Evolutionary conservation across 495 filamentous ascomycete species (phyloP).

Genomic region (Tuber magnatum): DNA sequence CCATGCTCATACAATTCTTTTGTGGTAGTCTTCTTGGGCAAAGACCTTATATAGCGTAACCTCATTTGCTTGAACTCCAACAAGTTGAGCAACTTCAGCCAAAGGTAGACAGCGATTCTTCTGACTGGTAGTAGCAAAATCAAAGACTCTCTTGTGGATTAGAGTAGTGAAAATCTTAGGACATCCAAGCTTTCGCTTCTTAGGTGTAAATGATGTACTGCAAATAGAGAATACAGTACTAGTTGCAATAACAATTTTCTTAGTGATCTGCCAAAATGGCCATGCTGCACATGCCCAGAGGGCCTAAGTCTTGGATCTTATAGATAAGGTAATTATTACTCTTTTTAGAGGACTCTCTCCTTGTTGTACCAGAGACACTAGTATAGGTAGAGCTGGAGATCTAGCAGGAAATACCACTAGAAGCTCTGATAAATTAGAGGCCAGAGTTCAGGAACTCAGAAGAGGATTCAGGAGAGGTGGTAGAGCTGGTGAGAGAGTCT

Average conservation of each 20-base stretch:
- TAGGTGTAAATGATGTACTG: not conserved
- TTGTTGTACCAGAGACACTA: too few species aligned
- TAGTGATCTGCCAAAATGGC: not conserved
- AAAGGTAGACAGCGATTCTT: not conserved
- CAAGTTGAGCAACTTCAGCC: not conserved
- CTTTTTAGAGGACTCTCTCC: not conserved
- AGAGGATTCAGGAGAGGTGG: too few species aligned
- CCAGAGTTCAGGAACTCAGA: too few species aligned
- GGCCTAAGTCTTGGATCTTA: not conserved
- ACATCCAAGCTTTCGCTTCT: not conserved
- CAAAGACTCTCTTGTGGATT: not conserved
- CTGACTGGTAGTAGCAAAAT: not conserved
- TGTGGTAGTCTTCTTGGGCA: not conserved
- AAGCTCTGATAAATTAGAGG: too few species aligned
- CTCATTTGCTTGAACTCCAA: not conserved
- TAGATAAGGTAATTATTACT: not conserved
- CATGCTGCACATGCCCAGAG: not conserved
- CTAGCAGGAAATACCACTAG: too few species aligned
- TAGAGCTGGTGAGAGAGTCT: too few species aligned
- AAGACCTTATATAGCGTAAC: not conserved
- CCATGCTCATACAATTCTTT: not conserved
- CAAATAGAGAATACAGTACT: not conserved
- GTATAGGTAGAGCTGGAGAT: too few species aligned
- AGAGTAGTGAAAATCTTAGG: not conserved
- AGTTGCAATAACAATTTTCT: not conserved